Base-by-base conservation (phyloP, 2,329 filamentous ascomycete species). In the Shiraia sp. region DNA sequence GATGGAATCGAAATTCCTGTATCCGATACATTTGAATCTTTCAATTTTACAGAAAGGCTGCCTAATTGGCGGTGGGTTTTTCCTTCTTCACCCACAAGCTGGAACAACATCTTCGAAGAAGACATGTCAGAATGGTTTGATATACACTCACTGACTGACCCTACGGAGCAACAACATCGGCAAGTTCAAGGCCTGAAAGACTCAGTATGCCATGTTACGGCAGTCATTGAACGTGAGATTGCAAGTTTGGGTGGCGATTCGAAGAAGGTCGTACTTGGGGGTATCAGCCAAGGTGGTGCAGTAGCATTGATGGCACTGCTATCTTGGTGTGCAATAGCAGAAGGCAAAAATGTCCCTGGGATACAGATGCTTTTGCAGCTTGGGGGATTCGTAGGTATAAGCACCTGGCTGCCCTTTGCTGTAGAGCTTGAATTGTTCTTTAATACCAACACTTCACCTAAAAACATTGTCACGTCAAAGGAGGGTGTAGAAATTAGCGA, bases 11-110 rank as follows among this genome's bases (percentile, higher is more conserved):
- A n/a, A n/a, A n/a, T n/a, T n/a, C n/a, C n/a, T n/a, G n/a, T n/a
- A n/a, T n/a, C n/a, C n/a, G n/a, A n/a, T n/a, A n/a, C n/a, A n/a
- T 36, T 31, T 9, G 71, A 76, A 36, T 53, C 77, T 31, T 72
- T 77, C 49, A 32, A 36, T 2, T 69, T 78, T 1, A 32, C 57
- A 9, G 65, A 73, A 3, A 53, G 60, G 7, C 73, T 78, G 25
- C 75, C 77, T 4, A 68, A 70, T 4, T 68, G 78, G 40, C 71
- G 72, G 39, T 79, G 75, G 72, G 74, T n/a, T 79, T 79, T 79
- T 39, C 75, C 76, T 8, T 66, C 72, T 32, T 73, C 75, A 2
- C 69, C 70, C 9, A 15, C 56, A 25, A 55, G 60, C 37, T 28
- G 59, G 35, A 52, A 59, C 32, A 62, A 66, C 38, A 35, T 47